A percentile compares a stretch with the other conserved stretches of the same genome.
Evolutionary conservation across 129 eudicot species (phyloP).

Genomic region (Flaveria robusta): DNA sequence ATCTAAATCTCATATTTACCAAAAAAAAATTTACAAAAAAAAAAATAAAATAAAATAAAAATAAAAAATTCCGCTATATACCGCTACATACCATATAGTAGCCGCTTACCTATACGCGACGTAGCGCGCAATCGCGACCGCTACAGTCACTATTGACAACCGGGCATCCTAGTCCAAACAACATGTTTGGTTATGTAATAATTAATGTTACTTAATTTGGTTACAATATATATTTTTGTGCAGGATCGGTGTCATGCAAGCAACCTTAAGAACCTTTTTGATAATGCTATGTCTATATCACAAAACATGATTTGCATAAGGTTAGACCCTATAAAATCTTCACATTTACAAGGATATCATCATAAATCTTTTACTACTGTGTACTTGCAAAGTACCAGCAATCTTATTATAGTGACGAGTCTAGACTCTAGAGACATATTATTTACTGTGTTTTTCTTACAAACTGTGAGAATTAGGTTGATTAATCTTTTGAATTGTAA

Average conservation of each 20-base stretch:
- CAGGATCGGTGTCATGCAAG: slow-evolving; percentile 37
- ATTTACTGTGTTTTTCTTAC: slow-evolving; percentile 7
- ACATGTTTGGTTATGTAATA: no score
- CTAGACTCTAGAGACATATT: slow-evolving; percentile 10
- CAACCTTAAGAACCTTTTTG: slow-evolving; percentile 20
- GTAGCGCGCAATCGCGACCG: no score
- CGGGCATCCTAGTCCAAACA: not conserved
- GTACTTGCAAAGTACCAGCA: not conserved
- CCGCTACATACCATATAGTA: no score
- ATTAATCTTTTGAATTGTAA: slow-evolving; percentile 6
- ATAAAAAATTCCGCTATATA: no score
- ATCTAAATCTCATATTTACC: no score
- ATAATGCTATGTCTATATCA: slow-evolving; percentile 29
- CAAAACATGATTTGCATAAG: slow-evolving; percentile 22
- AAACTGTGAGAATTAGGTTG: not conserved
- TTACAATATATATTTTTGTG: slow-evolving; percentile 2
- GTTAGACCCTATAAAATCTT: slow-evolving; percentile 4
- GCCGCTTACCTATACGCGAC: no score
- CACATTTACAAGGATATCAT: slow-evolving; percentile 3
- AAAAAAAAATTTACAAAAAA: no score
- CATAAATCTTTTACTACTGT: slow-evolving; percentile 21
- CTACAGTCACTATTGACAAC: no score
- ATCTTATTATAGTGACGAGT: slow-evolving; percentile 8
- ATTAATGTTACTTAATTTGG: no score
- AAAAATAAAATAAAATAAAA: no score